Conservation (phyloP, 345 rosid genomes). For the Bruguiera parviflora region DNA sequence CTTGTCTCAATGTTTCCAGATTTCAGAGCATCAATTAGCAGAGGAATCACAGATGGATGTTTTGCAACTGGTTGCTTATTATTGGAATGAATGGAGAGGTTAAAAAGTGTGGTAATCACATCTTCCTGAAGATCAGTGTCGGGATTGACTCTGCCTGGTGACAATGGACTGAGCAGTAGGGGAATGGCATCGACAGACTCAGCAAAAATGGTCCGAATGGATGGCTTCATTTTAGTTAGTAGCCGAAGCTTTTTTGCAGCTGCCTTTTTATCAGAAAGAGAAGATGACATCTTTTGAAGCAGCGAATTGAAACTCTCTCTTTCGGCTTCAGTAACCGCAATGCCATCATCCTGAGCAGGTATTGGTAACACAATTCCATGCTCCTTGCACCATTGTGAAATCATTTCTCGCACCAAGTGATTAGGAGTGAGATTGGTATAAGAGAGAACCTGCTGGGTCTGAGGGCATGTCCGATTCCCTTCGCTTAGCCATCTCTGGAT, state of each 20-base stretch:
- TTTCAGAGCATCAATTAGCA: constrained; percentile 40
- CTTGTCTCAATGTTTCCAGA: constrained; percentile 42
- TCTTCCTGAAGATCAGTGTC: constrained; percentile 45
- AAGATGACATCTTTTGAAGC: constrained; percentile 44
- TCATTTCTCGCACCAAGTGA: constrained; percentile 40
- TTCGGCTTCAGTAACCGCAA: constrained; percentile 19
- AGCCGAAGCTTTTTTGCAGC: constrained; percentile 49
- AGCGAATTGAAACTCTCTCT: constrained; percentile 30
- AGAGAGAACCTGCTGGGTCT: constrained; percentile 37
- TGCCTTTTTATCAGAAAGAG: constrained; percentile 39
- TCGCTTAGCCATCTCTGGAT: constrained; percentile 41
- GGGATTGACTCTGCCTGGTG: constrained; percentile 13
- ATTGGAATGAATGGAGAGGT: constrained; percentile 40
- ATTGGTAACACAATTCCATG: constrained; percentile 32
- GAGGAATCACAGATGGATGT: constrained; percentile 35
- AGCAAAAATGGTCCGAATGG: constrained; percentile 38
- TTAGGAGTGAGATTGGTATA: constrained; percentile 43
- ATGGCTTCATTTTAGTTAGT: constrained; percentile 41
- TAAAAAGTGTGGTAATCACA: constrained; percentile 41
- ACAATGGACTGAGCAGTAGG: constrained; percentile 39
- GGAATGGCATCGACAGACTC: constrained; percentile 31
- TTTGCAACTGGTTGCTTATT: constrained; percentile 40
- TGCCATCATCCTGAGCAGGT: constrained; percentile 17
- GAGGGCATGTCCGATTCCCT: constrained; percentile 50
- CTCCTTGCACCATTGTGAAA: constrained; percentile 44